Conservation (phyloP, 192 early-diverging fungal species). For the Backusella sp. region DNA sequence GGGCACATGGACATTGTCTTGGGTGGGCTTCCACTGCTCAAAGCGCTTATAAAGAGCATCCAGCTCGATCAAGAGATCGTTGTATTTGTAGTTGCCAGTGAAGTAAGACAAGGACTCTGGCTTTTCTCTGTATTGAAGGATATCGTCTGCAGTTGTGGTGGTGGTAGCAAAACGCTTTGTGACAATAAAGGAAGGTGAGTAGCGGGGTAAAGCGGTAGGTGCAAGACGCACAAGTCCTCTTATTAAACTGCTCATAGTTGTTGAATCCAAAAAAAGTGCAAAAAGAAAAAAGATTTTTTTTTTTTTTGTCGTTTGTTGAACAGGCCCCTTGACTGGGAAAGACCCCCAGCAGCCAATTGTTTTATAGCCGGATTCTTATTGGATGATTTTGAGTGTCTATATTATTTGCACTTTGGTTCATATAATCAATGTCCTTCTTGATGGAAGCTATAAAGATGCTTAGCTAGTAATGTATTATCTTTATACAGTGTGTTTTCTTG, state of each 20-base stretch:
- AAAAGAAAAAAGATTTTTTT: not conserved
- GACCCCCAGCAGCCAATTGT: not conserved
- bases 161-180: constrained; percentile 4
- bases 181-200: not conserved
- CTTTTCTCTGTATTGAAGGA: constrained; percentile 42
- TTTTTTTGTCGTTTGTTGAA: not conserved
- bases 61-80: constrained; percentile 67
- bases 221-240: constrained; percentile 8
- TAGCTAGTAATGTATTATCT: too few relatives aligned
- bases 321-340: constrained; percentile 17
- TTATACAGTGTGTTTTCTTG: too few relatives aligned
- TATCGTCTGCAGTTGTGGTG: constrained; percentile 21
- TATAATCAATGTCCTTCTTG: too few relatives aligned
- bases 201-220: not conserved
- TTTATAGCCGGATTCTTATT: not conserved
- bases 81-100: constrained; percentile 80
- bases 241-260: not conserved
- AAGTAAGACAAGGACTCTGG: constrained; percentile 83
- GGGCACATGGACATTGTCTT: not conserved
- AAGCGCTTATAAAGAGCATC: constrained; percentile 53
- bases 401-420: too few relatives aligned
- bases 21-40: constrained; percentile 17
- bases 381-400: not conserved
- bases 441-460: too few relatives aligned
- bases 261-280: not conserved